Conservation (phyloP, 768 basidiomycete genomes). For the Phaeolepiota aurea region DNA sequence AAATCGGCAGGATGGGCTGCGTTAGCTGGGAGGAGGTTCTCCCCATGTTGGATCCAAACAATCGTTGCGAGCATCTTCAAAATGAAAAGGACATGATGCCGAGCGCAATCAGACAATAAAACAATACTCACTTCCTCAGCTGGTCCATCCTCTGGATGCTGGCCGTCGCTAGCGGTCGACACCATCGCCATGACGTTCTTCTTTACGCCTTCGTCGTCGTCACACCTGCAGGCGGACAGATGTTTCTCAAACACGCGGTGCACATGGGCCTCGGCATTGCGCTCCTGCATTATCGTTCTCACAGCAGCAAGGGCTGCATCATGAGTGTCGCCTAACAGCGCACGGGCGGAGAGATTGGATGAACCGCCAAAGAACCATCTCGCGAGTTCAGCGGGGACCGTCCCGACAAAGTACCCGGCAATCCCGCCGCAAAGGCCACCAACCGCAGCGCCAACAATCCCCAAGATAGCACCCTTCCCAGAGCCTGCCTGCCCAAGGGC, state of each 20-base stretch:
- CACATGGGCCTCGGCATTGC: neutral
- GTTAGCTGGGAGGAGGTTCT: neutral
- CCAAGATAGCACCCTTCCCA: neutral
- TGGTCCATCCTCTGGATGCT: neutral
- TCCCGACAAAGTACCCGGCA: neutral
- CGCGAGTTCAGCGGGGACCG: neutral
- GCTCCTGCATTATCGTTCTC: neutral
- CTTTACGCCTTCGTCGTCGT: neutral
- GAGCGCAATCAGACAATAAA: neutral
- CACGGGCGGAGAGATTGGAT: neutral
- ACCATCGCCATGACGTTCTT: neutral
- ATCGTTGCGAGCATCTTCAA: neutral
- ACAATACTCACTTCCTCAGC: neutral
- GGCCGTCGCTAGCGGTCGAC: neutral
- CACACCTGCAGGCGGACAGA: neutral
- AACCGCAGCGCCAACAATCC: neutral
- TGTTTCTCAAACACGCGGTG: neutral
- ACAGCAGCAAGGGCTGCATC: neutral
- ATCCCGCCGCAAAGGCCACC: neutral
- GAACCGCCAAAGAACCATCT: neutral
- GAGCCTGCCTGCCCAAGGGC: neutral
- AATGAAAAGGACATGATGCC: neutral
- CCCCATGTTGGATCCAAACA: neutral
- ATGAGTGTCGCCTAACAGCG: neutral
- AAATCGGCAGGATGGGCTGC: neutral